Percentiles rank a stretch among this genome's conserved stretches.
Conservation (phyloP, 305 asterid species). For the Salvia sclarea region DNA sequence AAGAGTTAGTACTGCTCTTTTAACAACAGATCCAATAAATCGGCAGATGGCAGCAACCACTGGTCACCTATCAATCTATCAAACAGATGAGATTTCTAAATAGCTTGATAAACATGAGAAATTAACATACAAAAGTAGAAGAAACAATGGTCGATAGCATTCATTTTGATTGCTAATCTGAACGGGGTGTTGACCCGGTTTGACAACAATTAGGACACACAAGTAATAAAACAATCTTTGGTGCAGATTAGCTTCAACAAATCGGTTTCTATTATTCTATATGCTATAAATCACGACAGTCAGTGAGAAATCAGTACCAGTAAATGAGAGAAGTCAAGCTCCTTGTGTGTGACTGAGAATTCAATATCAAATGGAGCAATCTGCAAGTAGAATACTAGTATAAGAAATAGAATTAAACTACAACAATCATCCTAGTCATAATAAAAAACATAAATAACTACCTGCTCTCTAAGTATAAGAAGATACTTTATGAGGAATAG, state of each 20-base stretch:
- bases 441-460: conserved; percentile 34
- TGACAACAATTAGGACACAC: conserved; percentile 11
- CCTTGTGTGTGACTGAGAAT: conserved; percentile 97
- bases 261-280: conserved; percentile 11
- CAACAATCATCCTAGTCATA: conserved; percentile 11
- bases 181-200: conserved; percentile 5
- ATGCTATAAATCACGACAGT: no score
- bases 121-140: background rate
- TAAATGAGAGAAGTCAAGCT: conserved; percentile 98
- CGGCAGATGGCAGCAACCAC: conserved; percentile 6
- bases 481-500: conserved; percentile 91
- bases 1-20: conserved; percentile 4
- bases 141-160: background rate
- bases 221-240: background rate
- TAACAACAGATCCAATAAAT: conserved; percentile 21
- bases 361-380: conserved; percentile 98
- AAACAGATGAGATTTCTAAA: conserved; percentile 16
- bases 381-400: conserved; percentile 49
- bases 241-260: conserved; percentile 22
- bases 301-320: conserved; percentile 59
- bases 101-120: conserved; percentile 9
- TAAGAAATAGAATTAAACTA: conserved; percentile 36
- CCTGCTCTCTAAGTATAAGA: conserved; percentile 98
- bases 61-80: conserved; percentile 11
- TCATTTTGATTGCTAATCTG: conserved; percentile 20